Evolutionary conservation across 2,329 filamentous ascomycete genomes (phyloP), one percentile per base, ranked within the genome.

Genomic region (Pyrenophora graminea): DNA sequence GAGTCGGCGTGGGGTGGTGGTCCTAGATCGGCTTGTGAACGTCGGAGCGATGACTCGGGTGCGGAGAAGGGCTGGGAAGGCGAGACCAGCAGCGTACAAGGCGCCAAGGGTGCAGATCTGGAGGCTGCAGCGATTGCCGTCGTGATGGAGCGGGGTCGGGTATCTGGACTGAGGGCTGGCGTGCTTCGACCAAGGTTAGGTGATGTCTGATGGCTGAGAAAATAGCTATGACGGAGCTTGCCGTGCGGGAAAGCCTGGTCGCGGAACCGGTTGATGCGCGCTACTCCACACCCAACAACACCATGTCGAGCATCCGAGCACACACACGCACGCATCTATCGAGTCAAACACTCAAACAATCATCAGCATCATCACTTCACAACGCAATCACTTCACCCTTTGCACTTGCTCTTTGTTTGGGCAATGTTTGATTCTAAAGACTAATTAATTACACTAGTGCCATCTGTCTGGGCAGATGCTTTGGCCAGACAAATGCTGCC

Each of bases 151-250:
- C 47, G 56, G 52, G 47, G 56, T 53, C 36, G 60, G 38, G 44
- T 33, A 56, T 48, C 23, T 54, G 48, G 48, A 52, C 52, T 56
- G 56, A 53, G 39, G 57, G 60, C 61, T 62, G 57, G 45, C 54
- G 12, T 58, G 52, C 32, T 33, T 47, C 55, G 66, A 56, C 48
- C 53, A 37, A 47, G 37, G 43, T 57, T 50, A 48, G 55, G 59
- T 64, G 63, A 63, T 62, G 59, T 61, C 53, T 58, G 66, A 71
- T 68, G 69, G 60, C 68, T 70, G 62, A 67, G 66, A 71, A 72
- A 72, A 71, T 41, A 48, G 34, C 44, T 69, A 62, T 56, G 51
- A 62, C 62, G 62, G 63, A 49, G 67, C 44, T 58, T 64, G 48
- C 65, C 64, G 52, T 47, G 46, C 53, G 55, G 55, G 55, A 60